Evolutionary conservation across 371 early-diverging fungal genomes (phyloP).

Genomic region (Thermomucor indicae-seudaticae): DNA sequence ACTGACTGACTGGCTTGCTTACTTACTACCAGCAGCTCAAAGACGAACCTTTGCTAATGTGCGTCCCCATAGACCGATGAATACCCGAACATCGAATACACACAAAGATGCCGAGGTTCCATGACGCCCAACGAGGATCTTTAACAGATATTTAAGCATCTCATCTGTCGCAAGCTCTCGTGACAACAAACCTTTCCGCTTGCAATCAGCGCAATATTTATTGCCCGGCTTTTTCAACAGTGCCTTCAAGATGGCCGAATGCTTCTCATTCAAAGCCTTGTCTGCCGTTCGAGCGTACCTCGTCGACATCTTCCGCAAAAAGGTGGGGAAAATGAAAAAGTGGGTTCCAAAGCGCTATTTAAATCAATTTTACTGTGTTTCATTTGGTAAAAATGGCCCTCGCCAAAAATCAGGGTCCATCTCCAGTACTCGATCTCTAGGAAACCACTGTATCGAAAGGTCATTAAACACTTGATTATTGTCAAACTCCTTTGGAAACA

Average conservation of each 20-base stretch:
- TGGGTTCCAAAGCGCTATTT: background rate
- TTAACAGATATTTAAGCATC: too few species aligned
- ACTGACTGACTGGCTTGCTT: background rate
- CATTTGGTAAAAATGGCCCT: background rate
- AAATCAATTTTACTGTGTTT: background rate
- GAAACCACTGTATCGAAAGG: constrained; percentile 38
- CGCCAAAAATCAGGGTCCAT: constrained; percentile 7
- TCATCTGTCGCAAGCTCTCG: too few species aligned
- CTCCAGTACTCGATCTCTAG: constrained; percentile 7
- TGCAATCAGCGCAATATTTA: constrained; percentile 79
- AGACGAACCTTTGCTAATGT: constrained; percentile 74
- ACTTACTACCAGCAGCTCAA: background rate
- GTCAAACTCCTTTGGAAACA: constrained; percentile 53
- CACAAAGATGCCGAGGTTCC: constrained; percentile 83
- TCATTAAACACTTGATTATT: constrained; percentile 57
- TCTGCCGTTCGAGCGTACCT: constrained; percentile 70
- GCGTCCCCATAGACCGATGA: constrained; percentile 83
- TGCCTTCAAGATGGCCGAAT: constrained; percentile 66
- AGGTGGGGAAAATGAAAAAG: background rate
- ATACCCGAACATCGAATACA: constrained; percentile 87
- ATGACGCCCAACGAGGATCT: constrained; percentile 91
- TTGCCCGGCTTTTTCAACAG: constrained; percentile 70
- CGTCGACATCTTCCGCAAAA: constrained; percentile 57
- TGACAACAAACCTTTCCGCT: constrained; percentile 59
- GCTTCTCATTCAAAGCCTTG: constrained; percentile 68